Evolutionary conservation across 1,284 basidiomycete species (phyloP), one percentile per base, ranked within the genome.

Genomic region (Boletus sp.): DNA sequence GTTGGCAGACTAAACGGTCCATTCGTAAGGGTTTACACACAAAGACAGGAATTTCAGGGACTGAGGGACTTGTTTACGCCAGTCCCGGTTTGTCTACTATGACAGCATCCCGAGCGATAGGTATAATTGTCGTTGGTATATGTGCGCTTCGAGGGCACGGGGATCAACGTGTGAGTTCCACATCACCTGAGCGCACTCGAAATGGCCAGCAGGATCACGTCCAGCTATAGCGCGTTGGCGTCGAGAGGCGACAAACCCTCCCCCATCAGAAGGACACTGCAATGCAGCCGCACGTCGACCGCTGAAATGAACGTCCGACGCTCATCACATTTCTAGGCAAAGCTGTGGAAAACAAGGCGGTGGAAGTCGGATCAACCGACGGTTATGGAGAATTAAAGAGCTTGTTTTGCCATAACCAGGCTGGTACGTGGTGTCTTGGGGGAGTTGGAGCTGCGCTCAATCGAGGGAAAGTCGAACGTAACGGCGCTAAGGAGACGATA

Each of bases 41-140:
- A 53, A 59, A 53, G 58, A 58, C 60, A 65, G 56, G 44, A 22
- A 60, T 45, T 54, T 65, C 71, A 68, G 67, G 70, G 65, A 58
- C 55, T 56, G 52, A 54, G 47, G 41, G 43, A 50, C 46, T 57
- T 44, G 51, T 57, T 64, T 59, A 55, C 54, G 52, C 64, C 60
- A 53, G 66, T 49, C 61, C 64, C 47, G 22, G 55, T 67, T 68
- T 68, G 55, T 45, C 39, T 11, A 43, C 49, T 41, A 55, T 70
- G 61, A 65, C 69, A 73, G 66, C 71, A 71, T 73, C 62, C 68
- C 69, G 70, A 51, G 43, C 24, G 57, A 61, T 29, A 50, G 56
- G 53, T 58, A 43, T 56, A 43, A 57, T 57, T 46, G 41, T 22
- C 31, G 43, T 51, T 53, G 47, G 61, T 49, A 48, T 52, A 56